phyloP scores from a whole-genome alignment of 2,329 filamentous ascomycete genomes.

The Magnaporthiopsis incrustans region DNA sequence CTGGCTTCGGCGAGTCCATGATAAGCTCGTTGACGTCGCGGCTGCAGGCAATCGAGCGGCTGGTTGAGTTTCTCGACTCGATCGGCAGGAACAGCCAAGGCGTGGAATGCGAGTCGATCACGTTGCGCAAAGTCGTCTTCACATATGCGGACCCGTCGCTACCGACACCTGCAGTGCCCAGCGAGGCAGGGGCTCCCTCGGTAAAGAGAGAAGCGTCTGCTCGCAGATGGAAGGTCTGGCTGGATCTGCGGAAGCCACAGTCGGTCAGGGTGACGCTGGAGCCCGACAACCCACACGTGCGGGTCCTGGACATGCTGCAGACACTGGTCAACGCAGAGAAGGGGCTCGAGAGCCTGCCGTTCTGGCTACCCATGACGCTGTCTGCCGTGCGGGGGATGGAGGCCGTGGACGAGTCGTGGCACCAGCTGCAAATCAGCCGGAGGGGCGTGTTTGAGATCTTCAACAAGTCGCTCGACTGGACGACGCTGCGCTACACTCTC shows the following conservation, averaged over 20 bases:
- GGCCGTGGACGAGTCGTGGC: constrained; percentile 49
- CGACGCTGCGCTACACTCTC: constrained; percentile 46
- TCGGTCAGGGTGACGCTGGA: constrained; percentile 52
- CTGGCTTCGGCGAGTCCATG: constrained; percentile 49
- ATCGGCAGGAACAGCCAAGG: constrained; percentile 48
- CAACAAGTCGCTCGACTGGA: constrained; percentile 48
- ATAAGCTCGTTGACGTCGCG: constrained; percentile 51
- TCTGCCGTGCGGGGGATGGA: constrained; percentile 56
- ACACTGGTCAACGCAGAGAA: constrained; percentile 46
- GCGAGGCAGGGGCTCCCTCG: constrained; percentile 10
- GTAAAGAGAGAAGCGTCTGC: not conserved
- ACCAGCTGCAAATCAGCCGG: constrained; percentile 28
- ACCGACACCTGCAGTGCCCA: constrained; percentile 7
- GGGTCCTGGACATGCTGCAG: constrained; percentile 51
- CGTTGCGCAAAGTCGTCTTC: constrained; percentile 57
- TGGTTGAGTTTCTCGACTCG: constrained; percentile 62
- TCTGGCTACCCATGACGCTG: constrained; percentile 51
- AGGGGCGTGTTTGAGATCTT: constrained; percentile 43
- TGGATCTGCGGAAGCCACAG: constrained; percentile 46
- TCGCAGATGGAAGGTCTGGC: constrained; percentile 42
- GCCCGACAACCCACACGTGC: constrained; percentile 57
- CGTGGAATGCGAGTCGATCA: constrained; percentile 50
- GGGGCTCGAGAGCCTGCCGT: constrained; percentile 44
- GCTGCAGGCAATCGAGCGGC: constrained; percentile 58
- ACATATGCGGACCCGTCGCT: constrained; percentile 45